Evolutionary conservation across 768 basidiomycete genomes (phyloP), one percentile per base, ranked within the genome.

Genomic region (Lactifluus volemus): DNA sequence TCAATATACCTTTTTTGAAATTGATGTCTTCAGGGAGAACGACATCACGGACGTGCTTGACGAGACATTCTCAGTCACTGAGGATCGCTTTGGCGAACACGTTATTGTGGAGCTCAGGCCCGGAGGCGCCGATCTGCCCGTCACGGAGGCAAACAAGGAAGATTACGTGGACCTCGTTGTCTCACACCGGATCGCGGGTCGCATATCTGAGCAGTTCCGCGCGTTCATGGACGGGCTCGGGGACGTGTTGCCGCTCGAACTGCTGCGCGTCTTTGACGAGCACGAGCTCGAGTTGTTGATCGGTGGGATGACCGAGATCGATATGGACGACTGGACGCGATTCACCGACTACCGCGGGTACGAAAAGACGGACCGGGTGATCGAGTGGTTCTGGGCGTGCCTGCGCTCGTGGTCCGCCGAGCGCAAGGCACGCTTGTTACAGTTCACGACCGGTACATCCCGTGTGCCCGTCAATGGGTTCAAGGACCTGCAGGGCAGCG

Each of bases 331-430:
- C 68, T 94, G 92, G 92, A 89, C 86, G 67, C 92, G 92, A 69
- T 92, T 90, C 73, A 96, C 93, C 19, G 93, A 95, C 69, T 95
- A 95, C 70, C 85, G 91, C 55, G 86, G 88, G 5, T 92, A 90
- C 69, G 84, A 88, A 68, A 89, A 88, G 76, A 86, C 84, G 4
- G 90, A 92, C 69, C 85, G 89, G 69, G 87, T 90, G 61, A 91
- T 95, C 64, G 88, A 91, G 68, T 95, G 93, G 93, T 96, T 96
- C 79, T 95, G 93, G 93, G 85, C 93, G 71, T 89, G 87, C 68
- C 82, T 96, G 57, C 85, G 88, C 41, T 84, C 86, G 38, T 96
- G 93, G 93, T 89, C 93, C 9, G 79, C 89, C 0, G 93, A 96
- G 71, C 82, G 89, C 65, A 94, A 94, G 71, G 87, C 88, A 44